Conservation (phyloP, 129 eudicot genomes). For the Chrysanthemum makinoi region DNA sequence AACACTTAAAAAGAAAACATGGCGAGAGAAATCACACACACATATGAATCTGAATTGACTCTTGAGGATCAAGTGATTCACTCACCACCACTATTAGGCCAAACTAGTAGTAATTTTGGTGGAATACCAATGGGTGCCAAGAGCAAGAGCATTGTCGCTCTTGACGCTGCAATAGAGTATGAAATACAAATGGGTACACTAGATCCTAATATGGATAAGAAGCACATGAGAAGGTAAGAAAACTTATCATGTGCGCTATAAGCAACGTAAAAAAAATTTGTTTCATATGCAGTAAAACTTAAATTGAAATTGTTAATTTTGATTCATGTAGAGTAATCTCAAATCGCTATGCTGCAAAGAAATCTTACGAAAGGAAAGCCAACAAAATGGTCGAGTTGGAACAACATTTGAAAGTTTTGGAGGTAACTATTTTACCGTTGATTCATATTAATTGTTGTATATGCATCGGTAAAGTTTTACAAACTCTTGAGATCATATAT, state of each 20-base stretch:
- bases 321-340: conserved; percentile 8
- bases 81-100: no score
- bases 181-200: conserved; percentile 24
- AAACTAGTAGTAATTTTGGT: no score
- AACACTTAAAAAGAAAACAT: no score
- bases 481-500: no score
- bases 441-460: not conserved
- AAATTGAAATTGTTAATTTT: not conserved
- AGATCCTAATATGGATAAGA: conserved; percentile 24
- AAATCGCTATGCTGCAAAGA: conserved; percentile 36
- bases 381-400: conserved; percentile 14
- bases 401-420: not conserved
- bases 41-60: no score
- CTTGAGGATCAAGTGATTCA: no score
- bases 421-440: conserved; percentile 8
- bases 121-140: not conserved
- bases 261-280: no score
- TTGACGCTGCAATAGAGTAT: conserved; percentile 21
- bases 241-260: no score
- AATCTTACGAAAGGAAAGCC: conserved; percentile 14
- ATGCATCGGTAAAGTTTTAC: no score
- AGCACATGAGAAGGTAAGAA: conserved; percentile 25
- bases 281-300: no score
- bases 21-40: no score
- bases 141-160: not conserved